phyloP scores from a whole-genome alignment of 2,329 filamentous ascomycete genomes.

The Septoria petroselini region DNA sequence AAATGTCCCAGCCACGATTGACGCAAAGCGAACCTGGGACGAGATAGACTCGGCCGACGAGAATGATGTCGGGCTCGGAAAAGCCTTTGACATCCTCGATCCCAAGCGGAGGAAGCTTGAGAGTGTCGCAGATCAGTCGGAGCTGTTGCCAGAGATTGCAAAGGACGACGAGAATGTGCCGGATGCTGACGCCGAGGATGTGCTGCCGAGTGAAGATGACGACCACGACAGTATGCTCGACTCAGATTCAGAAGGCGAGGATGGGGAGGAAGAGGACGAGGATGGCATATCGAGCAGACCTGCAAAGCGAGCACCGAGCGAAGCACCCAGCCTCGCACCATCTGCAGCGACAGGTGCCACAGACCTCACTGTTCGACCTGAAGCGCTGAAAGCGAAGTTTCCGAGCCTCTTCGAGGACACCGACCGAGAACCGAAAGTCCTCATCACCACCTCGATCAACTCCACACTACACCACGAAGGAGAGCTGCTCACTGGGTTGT shows the following conservation, averaged over 20 bases:
- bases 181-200: slow-evolving; percentile 36
- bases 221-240: slow-evolving; percentile 79
- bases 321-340: slow-evolving; percentile 50
- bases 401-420: slow-evolving; percentile 55
- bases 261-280: slow-evolving; percentile 50
- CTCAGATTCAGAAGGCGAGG: slow-evolving; percentile 38
- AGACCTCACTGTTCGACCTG: slow-evolving; percentile 59
- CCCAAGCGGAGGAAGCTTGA: slow-evolving; percentile 47
- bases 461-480: slow-evolving; percentile 84
- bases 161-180: slow-evolving; percentile 15
- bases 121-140: slow-evolving; percentile 22
- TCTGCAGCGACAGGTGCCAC: slow-evolving; percentile 59
- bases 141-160: slow-evolving; percentile 12
- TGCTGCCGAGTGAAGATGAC: slow-evolving; percentile 40
- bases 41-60: slow-evolving; percentile 45
- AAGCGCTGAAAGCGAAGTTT: slow-evolving; percentile 60
- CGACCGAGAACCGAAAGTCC: slow-evolving; percentile 68
- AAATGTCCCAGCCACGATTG: slow-evolving; percentile 78
- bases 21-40: slow-evolving; percentile 88
- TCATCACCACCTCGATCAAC: slow-evolving; percentile 88
- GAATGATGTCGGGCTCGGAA: slow-evolving; percentile 40
- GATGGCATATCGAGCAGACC: slow-evolving; percentile 30
- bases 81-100: slow-evolving; percentile 46
- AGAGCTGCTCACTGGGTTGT: slow-evolving; percentile 70
- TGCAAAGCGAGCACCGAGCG: slow-evolving; percentile 35